Evolutionary conservation across 352 stramenopile species (phyloP).

Genomic region (Thraustochytrium sp.): DNA sequence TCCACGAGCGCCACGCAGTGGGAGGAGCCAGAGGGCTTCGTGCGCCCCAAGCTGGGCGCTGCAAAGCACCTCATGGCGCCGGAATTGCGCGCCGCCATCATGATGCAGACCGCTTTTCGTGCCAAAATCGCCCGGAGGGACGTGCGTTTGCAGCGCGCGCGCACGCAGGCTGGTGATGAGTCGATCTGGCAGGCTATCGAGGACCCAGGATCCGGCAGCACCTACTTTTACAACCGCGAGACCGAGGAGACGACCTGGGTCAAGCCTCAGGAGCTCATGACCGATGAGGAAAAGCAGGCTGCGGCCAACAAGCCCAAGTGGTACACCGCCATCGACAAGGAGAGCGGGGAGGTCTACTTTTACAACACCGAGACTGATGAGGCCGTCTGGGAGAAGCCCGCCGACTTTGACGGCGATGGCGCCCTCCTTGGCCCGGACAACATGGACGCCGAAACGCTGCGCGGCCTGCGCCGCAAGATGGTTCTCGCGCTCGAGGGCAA

Average conservation of each 20-base stretch:
- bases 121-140: background rate
- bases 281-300: background rate
- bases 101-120: slow-evolving; percentile 13
- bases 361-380: slow-evolving; percentile 19
- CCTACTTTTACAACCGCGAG: background rate
- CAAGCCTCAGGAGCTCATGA: slow-evolving; percentile 11
- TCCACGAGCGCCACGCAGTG: background rate
- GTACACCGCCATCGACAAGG: background rate
- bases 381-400: background rate
- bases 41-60: background rate
- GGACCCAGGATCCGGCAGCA: too few relatives aligned
- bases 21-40: slow-evolving; percentile 16
- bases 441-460: too few relatives aligned
- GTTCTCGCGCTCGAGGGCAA: background rate
- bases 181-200: background rate
- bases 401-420: slow-evolving; percentile 14
- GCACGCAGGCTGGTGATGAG: background rate
- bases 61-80: slow-evolving; percentile 14
- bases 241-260: slow-evolving; percentile 7
- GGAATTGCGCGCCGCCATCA: slow-evolving; percentile 2
- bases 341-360: background rate
- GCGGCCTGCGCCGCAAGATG: background rate
- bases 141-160: background rate
- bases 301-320: background rate
- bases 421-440: background rate